These are phyloP conservation scores for Secale cereale DNA, from an alignment of 176 grass and related monocot species.

Conservation along the genomic window DNA sequence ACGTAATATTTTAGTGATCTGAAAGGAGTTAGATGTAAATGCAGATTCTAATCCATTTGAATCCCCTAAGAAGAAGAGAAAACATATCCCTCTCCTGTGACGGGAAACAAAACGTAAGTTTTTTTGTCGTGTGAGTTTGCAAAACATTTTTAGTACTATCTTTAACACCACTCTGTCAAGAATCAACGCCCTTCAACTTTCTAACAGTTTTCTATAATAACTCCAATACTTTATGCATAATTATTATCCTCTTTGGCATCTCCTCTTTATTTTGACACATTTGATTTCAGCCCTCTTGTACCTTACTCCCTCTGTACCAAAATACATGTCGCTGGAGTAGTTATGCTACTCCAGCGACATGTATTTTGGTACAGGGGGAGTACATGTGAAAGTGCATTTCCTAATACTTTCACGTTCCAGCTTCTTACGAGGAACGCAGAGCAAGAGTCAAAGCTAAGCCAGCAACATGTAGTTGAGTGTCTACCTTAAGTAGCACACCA, in stretches of 20 bases:
- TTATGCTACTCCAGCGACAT: too few species aligned
- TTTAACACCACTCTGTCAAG: neutral
- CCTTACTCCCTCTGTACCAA: too few species aligned
- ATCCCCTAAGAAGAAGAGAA: constrained; percentile 56
- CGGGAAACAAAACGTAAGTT: constrained; percentile 79
- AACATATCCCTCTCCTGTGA: constrained; percentile 76
- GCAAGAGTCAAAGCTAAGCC: constrained; percentile 50
- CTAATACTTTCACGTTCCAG: constrained; percentile 32
- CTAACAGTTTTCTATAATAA: neutral
- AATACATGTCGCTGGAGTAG: too few species aligned
- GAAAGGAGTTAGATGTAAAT: constrained; percentile 16
- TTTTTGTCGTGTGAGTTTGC: neutral
- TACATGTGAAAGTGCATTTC: neutral
- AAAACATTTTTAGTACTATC: neutral
- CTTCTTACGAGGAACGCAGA: constrained; percentile 74
- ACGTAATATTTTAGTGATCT: constrained; percentile 3
- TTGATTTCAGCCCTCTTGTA: neutral
- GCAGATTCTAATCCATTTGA: constrained; percentile 52
- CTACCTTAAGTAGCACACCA: neutral
- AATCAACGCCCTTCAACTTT: neutral
- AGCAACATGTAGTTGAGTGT: constrained; percentile 21
- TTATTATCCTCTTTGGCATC: neutral
- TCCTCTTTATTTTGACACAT: neutral
- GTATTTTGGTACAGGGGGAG: too few species aligned
- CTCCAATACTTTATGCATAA: neutral